Evolutionary conservation across 1,284 basidiomycete species (phyloP).

Genomic region (Ceratobasidium sp.): DNA sequence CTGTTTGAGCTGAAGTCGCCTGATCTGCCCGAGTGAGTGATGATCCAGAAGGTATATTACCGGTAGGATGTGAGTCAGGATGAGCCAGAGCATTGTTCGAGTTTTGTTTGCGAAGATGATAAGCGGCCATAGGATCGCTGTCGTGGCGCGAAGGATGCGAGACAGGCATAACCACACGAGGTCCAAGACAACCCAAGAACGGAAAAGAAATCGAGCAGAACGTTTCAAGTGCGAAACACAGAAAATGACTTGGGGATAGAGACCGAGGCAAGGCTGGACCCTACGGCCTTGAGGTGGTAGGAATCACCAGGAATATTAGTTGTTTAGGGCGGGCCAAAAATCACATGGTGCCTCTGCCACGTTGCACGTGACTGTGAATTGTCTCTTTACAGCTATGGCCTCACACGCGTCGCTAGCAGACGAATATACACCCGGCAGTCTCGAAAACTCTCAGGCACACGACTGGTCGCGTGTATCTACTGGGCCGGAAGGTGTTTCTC

Average conservation of each 20-base stretch:
- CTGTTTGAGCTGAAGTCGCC: not conserved
- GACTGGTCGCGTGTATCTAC: conserved; percentile 76
- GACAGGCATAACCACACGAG: not conserved
- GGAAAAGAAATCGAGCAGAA: not conserved
- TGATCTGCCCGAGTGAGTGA: not conserved
- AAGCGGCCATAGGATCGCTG: not conserved
- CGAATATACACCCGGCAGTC: conserved; percentile 44
- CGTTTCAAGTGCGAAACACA: not conserved
- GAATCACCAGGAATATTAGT: not conserved
- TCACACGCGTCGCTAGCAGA: conserved; percentile 45
- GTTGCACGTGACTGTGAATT: conserved; percentile 7
- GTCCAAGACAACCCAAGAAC: not conserved
- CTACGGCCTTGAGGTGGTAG: not conserved
- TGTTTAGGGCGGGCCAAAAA: conserved; percentile 1
- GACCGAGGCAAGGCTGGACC: not conserved
- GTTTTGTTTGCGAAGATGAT: not conserved
- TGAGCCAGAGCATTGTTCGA: not conserved
- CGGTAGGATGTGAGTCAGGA: not conserved
- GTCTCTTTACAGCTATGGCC: not conserved
- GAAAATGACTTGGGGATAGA: not conserved
- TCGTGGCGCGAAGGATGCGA: conserved; percentile 16
- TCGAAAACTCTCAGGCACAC: conserved; percentile 67
- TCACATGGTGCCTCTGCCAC: not conserved
- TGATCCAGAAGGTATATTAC: not conserved
- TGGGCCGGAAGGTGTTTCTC: conserved; percentile 67